These are phyloP conservation scores for Dimargaris xerosporica DNA, from an alignment of 192 early-diverging fungal species.

Conservation along the genomic window DNA sequence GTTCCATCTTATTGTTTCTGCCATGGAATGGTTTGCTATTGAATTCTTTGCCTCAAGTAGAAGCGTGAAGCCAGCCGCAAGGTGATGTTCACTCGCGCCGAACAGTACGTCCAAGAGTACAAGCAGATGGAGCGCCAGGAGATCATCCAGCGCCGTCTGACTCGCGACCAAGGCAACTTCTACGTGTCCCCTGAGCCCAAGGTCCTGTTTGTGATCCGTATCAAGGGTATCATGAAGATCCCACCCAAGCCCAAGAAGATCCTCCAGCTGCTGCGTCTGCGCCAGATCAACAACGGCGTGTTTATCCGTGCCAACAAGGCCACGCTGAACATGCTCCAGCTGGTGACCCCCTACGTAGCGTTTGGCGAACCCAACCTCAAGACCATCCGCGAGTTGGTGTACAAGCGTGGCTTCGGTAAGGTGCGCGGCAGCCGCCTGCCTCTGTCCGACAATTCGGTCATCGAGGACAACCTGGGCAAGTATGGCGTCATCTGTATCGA, in stretches of 20 bases:
- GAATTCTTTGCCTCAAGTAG: constrained; percentile 17
- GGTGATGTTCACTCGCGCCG: constrained; percentile 98
- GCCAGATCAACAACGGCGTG: constrained; percentile 98
- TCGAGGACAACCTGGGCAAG: constrained; percentile 83
- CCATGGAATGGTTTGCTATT: constrained; percentile 8
- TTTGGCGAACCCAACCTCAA: constrained; percentile 95
- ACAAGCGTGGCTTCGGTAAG: constrained; percentile 99
- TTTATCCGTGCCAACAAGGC: constrained; percentile 94
- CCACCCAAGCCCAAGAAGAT: constrained; percentile 99
- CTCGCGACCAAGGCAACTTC: constrained; percentile 79
- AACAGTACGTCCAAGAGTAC: constrained; percentile 98
- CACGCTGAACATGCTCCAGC: constrained; percentile 93
- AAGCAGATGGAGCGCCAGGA: constrained; percentile 71
- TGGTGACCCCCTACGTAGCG: constrained; percentile 90
- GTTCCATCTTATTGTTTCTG: background rate
- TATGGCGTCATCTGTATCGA: constrained; percentile 95
- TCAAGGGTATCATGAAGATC: constrained; percentile 99
- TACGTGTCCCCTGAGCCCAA: constrained; percentile 93
- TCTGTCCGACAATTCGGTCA: constrained; percentile 90
- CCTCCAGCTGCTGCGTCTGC: constrained; percentile 94
- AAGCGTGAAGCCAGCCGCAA: constrained; percentile 55
- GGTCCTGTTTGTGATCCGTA: constrained; percentile 95
- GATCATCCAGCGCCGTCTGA: constrained; percentile 84
- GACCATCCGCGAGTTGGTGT: constrained; percentile 96
- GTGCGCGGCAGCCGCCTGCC: constrained; percentile 94